Percentiles rank a stretch among this genome's conserved stretches.
These are phyloP conservation scores for Knufia fluminis DNA, from an alignment of 2,329 filamentous ascomycete species.

Conservation along the genomic window DNA sequence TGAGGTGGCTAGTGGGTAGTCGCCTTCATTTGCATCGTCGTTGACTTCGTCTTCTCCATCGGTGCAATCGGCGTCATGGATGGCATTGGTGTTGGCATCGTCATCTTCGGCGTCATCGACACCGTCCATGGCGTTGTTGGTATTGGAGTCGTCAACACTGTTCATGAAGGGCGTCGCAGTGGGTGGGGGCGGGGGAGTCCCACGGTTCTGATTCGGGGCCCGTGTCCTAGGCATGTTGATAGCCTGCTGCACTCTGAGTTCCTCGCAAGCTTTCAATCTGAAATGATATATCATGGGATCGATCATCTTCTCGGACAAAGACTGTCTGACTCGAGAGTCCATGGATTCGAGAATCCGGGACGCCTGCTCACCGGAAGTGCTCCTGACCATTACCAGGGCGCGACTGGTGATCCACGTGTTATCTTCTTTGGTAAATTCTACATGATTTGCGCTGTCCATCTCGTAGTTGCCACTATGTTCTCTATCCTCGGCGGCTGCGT, in stretches of 20 bases:
- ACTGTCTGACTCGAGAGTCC: constrained; percentile 40
- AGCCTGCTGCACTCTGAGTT: constrained; percentile 31
- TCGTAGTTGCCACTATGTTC: no score
- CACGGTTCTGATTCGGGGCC: constrained; percentile 33
- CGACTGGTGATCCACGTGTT: constrained; percentile 35
- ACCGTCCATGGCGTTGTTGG: no score
- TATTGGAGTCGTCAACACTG: constrained; percentile 27
- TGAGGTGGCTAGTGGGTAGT: no score
- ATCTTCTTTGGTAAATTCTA: constrained; percentile 31
- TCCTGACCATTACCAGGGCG: constrained; percentile 39
- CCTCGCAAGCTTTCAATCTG: constrained; percentile 38
- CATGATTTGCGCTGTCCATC: no score
- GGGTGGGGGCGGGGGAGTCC: constrained; percentile 27
- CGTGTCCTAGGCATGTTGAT: constrained; percentile 32
- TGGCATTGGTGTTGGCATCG: no score
- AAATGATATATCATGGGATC: constrained; percentile 45
- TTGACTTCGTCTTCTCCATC: no score
- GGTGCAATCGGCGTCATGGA: no score
- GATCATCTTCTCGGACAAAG: constrained; percentile 35
- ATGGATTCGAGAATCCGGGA: constrained; percentile 42
- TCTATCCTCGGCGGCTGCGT: no score
- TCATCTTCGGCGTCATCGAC: no score
- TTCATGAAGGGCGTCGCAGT: constrained; percentile 33
- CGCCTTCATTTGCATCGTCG: no score
- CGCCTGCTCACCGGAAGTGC: constrained; percentile 35